These are phyloP conservation scores for Stagonosporopsis chrysanthemi DNA, from an alignment of 2,329 filamentous ascomycete genomes.

Conservation along the genomic window DNA sequence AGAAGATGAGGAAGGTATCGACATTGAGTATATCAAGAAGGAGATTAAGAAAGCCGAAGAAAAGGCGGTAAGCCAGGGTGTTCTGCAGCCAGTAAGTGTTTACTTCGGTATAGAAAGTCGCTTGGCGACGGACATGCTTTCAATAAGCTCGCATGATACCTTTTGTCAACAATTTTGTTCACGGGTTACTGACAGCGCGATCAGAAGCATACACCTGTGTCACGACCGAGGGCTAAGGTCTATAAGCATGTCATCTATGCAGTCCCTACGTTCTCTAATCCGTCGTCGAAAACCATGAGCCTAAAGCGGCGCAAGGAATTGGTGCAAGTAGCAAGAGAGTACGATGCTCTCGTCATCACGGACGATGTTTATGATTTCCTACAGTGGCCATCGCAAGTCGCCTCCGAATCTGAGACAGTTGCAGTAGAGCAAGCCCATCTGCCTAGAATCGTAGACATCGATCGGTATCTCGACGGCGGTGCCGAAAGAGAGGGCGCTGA, in stretches of 20 bases:
- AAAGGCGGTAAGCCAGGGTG: slow-evolving; percentile 47
- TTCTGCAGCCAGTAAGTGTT: slow-evolving; percentile 54
- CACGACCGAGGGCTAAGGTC: slow-evolving; percentile 71
- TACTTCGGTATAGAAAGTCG: background rate
- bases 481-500: slow-evolving; percentile 56
- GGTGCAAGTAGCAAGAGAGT: slow-evolving; percentile 76
- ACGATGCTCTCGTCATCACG: slow-evolving; percentile 81
- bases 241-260: slow-evolving; percentile 90
- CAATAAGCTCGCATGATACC: background rate
- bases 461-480: slow-evolving; percentile 70
- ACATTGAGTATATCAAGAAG: slow-evolving; percentile 67
- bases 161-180: background rate
- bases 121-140: background rate
- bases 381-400: slow-evolving; percentile 69
- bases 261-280: slow-evolving; percentile 89
- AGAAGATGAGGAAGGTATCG: slow-evolving; percentile 79
- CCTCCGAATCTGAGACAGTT: slow-evolving; percentile 30
- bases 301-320: slow-evolving; percentile 70
- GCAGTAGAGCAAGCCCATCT: slow-evolving; percentile 56
- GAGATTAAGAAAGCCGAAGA: slow-evolving; percentile 61
- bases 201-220: slow-evolving; percentile 62
- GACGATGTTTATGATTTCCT: slow-evolving; percentile 97
- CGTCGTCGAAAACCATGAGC: slow-evolving; percentile 83
- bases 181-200: slow-evolving; percentile 19
- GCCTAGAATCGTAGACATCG: slow-evolving; percentile 81